Evolutionary conservation across 2,329 filamentous ascomycete species (phyloP), one percentile per base, ranked within the genome.

Genomic region (Leptographium lundbergii): DNA sequence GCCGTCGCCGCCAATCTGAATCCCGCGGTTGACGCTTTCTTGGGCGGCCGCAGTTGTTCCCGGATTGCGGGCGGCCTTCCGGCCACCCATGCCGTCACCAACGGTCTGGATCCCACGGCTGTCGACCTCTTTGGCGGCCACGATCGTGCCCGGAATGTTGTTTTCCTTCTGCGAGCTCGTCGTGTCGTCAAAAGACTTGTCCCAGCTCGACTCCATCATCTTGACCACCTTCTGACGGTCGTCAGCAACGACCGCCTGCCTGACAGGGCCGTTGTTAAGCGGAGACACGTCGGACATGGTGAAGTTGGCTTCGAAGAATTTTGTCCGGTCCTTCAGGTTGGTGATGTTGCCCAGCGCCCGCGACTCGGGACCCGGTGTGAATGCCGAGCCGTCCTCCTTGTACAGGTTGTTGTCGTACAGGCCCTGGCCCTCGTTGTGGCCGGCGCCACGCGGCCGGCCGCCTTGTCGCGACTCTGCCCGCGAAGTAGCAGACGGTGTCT

Each of bases 321-420:
- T 89, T 67, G 77, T 79, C 59, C 89, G 86, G 70, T 86, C 81
- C 67, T 85, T 82, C 60, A 85, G 78, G 71, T 92, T 89, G 62
- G 86, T 88, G 59, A 89, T 82, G 66, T 85, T 83, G 55, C 79
- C 80, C 13, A 89, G 77, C 11, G 85, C 72, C 17, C 73, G 69
- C 11, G 67, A 66, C 56, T 73, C 71, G 14, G 72, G 68, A 2
- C 66, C 71, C 2, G 61, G 61, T 17, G 74, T 68, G 13, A 68
- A 64, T 34, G 68, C 71, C 47, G 67, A 68, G 51, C 77, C 78
- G 39, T 82, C 80, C 55, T 84, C 79, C 60, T 81, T 78, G 67
- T 86, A 86, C 39, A 94, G 69, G 61, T 88, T 85, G 71, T 92
- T 88, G 67, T 89, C 80, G 75, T 95, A 95, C 52, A 95, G 77